A percentile compares a stretch with the other conserved stretches of the same genome.
Conservation (phyloP, 805 yeast genomes). For the Lipomyces yamanashiensis region DNA sequence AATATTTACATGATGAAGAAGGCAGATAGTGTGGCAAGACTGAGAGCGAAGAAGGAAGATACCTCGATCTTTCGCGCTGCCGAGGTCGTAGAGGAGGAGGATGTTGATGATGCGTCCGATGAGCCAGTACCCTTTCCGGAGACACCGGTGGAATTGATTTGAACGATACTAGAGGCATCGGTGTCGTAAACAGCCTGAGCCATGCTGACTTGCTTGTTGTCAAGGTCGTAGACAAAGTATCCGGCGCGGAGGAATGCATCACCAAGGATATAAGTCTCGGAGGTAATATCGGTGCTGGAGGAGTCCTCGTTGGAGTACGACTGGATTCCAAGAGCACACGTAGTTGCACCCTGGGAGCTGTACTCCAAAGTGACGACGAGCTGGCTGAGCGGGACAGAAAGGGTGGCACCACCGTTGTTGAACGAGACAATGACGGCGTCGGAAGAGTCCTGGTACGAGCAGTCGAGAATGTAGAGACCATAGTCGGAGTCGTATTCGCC, state of each 20-base stretch:
- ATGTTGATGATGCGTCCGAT: slow-evolving; percentile 12
- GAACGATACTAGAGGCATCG: slow-evolving; percentile 12
- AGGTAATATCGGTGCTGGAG: slow-evolving; percentile 24
- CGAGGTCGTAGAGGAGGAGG: slow-evolving; percentile 1
- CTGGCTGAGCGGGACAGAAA: slow-evolving; percentile 52
- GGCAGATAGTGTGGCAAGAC: not conserved
- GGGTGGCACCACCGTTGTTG: slow-evolving; percentile 50
- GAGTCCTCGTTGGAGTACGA: slow-evolving; percentile 4
- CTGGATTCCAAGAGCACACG: slow-evolving; percentile 40
- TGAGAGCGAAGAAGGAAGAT: not conserved
- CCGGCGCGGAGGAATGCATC: slow-evolving; percentile 64
- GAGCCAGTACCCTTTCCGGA: slow-evolving; percentile 18
- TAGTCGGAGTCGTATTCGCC: slow-evolving; percentile 47
- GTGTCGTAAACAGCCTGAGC: slow-evolving; percentile 51
- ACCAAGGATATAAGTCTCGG: slow-evolving; percentile 50
- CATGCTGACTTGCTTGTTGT: slow-evolving; percentile 59
- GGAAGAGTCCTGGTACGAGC: slow-evolving; percentile 41
- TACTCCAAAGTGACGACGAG: slow-evolving; percentile 33
- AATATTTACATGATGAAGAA: too few relatives aligned
- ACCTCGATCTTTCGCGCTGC: not conserved
- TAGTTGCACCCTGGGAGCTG: slow-evolving; percentile 32
- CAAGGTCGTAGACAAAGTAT: slow-evolving; percentile 68
- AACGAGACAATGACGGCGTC: slow-evolving; percentile 53
- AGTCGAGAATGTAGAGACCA: slow-evolving; percentile 51
- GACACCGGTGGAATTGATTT: slow-evolving; percentile 31